Evolutionary conservation across 2,329 filamentous ascomycete genomes (phyloP).

Genomic region (Didymellaceae sp.): DNA sequence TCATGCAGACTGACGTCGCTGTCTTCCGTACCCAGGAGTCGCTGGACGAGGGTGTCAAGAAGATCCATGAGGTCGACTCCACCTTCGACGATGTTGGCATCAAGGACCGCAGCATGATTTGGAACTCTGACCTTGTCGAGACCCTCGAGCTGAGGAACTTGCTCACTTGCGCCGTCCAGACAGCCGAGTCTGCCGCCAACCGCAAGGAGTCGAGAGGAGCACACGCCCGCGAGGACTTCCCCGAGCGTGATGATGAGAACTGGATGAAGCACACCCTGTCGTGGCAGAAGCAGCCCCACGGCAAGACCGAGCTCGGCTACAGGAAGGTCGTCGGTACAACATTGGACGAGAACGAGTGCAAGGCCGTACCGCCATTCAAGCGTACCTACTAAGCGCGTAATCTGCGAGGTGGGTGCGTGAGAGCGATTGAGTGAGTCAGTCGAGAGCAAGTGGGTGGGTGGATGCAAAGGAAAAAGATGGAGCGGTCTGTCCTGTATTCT

Average conservation of each 20-base stretch:
- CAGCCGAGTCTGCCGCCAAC: conserved; percentile 86
- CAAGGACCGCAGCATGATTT: conserved; percentile 99
- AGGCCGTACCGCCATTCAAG: conserved; percentile 96
- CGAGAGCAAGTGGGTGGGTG: neutral
- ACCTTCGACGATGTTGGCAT: conserved; percentile 84
- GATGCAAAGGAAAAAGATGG: conserved; percentile 2
- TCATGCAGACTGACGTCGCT: conserved; percentile 96
- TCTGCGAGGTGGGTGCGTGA: no score
- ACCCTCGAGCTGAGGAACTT: conserved; percentile 94
- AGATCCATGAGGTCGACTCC: conserved; percentile 83
- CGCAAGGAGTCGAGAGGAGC: conserved; percentile 97
- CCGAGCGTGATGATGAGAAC: conserved; percentile 90
- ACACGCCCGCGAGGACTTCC: conserved; percentile 95
- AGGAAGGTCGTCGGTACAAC: conserved; percentile 81
- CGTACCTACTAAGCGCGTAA: conserved; percentile 72
- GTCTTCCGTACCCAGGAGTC: conserved; percentile 96
- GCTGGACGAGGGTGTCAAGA: conserved; percentile 89
- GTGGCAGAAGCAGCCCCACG: conserved; percentile 93
- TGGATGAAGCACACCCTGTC: conserved; percentile 99
- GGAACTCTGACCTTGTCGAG: conserved; percentile 97
- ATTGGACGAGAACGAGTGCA: conserved; percentile 94
- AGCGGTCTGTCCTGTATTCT: conserved; percentile 37
- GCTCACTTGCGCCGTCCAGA: conserved; percentile 96
- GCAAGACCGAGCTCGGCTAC: conserved; percentile 85
- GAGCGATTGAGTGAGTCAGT: no score